Base-by-base conservation (phyloP, 2,329 filamentous ascomycete genomes). In the Ophiostoma novo-ulmi region DNA sequence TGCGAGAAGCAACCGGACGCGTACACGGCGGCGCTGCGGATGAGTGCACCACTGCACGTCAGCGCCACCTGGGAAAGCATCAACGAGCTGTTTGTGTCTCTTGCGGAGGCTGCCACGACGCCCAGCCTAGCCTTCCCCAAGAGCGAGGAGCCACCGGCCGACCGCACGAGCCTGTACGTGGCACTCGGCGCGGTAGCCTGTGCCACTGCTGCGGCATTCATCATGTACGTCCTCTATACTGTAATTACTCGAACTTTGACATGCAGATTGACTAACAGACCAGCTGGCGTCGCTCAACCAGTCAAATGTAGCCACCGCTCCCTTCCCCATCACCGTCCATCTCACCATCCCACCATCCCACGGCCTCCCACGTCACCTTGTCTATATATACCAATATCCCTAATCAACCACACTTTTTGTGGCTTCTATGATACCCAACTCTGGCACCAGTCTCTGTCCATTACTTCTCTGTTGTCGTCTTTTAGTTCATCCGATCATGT, bases 61-160 rank as follows among this genome's bases (percentile, higher is more conserved):
- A 97, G 93, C 77, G 93, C 95, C 39, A 95, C 91, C 7, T 99
- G 95, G 95, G 89, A 87, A 76, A 96, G 92, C 76, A 97, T 98
- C 75, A 91, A 91, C 74, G 95, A 99, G 80, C 86, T 98, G 48
- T 99, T 98, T 80, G 93, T 97, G 35, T 89, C 87, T 48, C 86
- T 98, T 70, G 95, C 95, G 7, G 95, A 98, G 80, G 91, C 92
- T 58, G 94, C 94, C 6, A 95, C 94, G 64, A 93, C 93, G 77
- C 95, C 95, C 0, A 93, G 89, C 75, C 91, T 89, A 0, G 94
- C 91, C 0, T 97, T 96, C 76, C 94, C 95, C 0, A 95, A 94
- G 80, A 91, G 87, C 70, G 93, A 97, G 74, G 94, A 97, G 76
- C 93, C 95, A 70, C 86, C 88, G 1, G 88, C 90, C 5, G 94